A percentile compares a stretch with the other conserved stretches of the same genome.
phyloP scores from a whole-genome alignment of 2,329 filamentous ascomycete species.

The Chaetomium strumarium region DNA sequence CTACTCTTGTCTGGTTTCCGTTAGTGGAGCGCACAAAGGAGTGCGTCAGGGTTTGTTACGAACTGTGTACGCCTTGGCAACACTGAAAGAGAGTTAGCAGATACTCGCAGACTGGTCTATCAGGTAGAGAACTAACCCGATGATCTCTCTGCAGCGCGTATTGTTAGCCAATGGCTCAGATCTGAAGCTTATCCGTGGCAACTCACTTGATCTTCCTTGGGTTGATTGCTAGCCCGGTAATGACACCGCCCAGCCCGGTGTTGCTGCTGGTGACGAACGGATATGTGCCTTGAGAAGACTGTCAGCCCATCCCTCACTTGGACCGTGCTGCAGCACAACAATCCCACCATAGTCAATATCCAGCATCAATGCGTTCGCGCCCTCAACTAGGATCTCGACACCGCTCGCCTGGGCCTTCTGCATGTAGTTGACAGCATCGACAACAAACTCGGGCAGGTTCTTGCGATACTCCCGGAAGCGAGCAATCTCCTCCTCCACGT shows the following conservation, averaged over 20 bases:
- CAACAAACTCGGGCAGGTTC: slow-evolving; percentile 53
- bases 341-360: slow-evolving; percentile 50
- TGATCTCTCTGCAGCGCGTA: slow-evolving; percentile 36
- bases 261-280: slow-evolving; percentile 51
- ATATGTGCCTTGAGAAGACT: slow-evolving; percentile 22
- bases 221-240: slow-evolving; percentile 57
- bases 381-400: slow-evolving; percentile 60
- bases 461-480: slow-evolving; percentile 54
- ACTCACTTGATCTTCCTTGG: slow-evolving; percentile 47
- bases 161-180: slow-evolving; percentile 1
- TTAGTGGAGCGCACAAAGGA: slow-evolving; percentile 7
- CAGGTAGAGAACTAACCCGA: slow-evolving; percentile 37
- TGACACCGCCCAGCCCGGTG: slow-evolving; percentile 55
- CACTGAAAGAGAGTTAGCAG: slow-evolving; percentile 26
- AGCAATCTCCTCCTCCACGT: slow-evolving; percentile 63
- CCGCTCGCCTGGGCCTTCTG: slow-evolving; percentile 52
- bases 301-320: slow-evolving; percentile 16
- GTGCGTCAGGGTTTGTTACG: slow-evolving; percentile 7
- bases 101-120: not conserved
- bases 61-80: slow-evolving; percentile 57
- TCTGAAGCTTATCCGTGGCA: too few species aligned
- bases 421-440: slow-evolving; percentile 64
- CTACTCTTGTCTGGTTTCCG: slow-evolving; percentile 55
- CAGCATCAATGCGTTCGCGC: slow-evolving; percentile 60
- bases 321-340: not conserved